phyloP scores from a whole-genome alignment of 805 yeast species.

The Saccharomycopsis malanga region DNA sequence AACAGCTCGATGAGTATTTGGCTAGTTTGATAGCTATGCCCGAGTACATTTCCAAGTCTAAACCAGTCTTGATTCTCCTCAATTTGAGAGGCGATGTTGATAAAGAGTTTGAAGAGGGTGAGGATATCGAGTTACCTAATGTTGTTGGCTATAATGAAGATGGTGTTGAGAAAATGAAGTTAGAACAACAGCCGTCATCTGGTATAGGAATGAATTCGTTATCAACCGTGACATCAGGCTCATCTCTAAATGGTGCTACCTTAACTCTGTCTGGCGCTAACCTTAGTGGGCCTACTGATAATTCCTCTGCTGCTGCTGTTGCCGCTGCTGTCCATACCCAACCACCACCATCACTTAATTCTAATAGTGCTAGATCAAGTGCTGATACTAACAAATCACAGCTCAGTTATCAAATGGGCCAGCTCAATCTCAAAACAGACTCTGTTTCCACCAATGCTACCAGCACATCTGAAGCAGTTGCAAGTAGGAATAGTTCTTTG shows the following conservation, averaged over 20 bases:
- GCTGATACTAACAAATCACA: slow-evolving; percentile 17
- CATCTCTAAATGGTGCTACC: background rate
- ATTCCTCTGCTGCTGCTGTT: background rate
- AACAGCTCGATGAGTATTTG: slow-evolving; percentile 50
- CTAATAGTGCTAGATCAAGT: slow-evolving; percentile 8
- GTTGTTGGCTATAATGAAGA: slow-evolving; percentile 21
- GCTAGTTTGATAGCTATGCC: slow-evolving; percentile 65
- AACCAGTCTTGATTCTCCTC: slow-evolving; percentile 64
- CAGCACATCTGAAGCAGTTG: slow-evolving; percentile 7
- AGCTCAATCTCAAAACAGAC: slow-evolving; percentile 15
- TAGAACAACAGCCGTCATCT: background rate
- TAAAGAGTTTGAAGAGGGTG: slow-evolving; percentile 23
- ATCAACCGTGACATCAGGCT: background rate
- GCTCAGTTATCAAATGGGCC: slow-evolving; percentile 15
- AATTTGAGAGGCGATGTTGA: slow-evolving; percentile 39
- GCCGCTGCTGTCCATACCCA: slow-evolving; percentile 1
- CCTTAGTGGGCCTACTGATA: background rate
- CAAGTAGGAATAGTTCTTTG: no score
- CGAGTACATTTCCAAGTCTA: slow-evolving; percentile 60
- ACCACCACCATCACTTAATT: slow-evolving; percentile 6
- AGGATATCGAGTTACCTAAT: slow-evolving; percentile 15
- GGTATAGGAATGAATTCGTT: background rate
- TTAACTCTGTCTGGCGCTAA: slow-evolving; percentile 4
- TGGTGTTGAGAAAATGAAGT: slow-evolving; percentile 8
- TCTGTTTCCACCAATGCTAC: slow-evolving; percentile 18